Evolutionary conservation across 805 yeast genomes (phyloP).

Genomic region (Candida incommunis): DNA sequence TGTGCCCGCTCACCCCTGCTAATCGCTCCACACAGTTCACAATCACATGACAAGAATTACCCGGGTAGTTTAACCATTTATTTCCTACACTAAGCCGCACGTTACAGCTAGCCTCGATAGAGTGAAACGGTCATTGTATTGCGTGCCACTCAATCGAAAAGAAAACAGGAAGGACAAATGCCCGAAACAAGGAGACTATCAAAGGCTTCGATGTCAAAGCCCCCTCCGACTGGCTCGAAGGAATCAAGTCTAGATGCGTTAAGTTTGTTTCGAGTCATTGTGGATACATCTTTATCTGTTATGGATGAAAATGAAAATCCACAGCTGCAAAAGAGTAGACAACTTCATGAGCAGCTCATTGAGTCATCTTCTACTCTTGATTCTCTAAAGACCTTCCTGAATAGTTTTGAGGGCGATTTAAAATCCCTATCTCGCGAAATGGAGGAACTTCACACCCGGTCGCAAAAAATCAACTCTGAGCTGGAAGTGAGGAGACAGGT

Average conservation of each 20-base stretch:
- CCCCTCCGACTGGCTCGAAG: neutral
- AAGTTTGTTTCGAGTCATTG: neutral
- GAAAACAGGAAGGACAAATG: no score
- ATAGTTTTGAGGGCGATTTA: slow-evolving; percentile 41
- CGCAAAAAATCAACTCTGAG: slow-evolving; percentile 33
- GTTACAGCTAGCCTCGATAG: no score
- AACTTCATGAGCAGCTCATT: neutral
- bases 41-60: no score
- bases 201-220: neutral
- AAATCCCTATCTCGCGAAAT: slow-evolving; percentile 43
- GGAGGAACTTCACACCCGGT: slow-evolving; percentile 42
- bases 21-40: no score
- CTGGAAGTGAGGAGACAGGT: slow-evolving; percentile 34
- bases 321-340: neutral
- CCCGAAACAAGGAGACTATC: neutral
- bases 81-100: neutral
- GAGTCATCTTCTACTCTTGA: neutral
- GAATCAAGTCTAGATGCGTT: neutral
- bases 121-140: no score
- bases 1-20: no score
- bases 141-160: no score
- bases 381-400: neutral
- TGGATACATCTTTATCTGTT: neutral
- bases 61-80: no score
- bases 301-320: neutral